Percentiles rank a stretch among this genome's conserved stretches.
These are phyloP conservation scores for Actinomucor elegans DNA, from an alignment of 371 early-diverging fungal species.

Conservation along the genomic window DNA sequence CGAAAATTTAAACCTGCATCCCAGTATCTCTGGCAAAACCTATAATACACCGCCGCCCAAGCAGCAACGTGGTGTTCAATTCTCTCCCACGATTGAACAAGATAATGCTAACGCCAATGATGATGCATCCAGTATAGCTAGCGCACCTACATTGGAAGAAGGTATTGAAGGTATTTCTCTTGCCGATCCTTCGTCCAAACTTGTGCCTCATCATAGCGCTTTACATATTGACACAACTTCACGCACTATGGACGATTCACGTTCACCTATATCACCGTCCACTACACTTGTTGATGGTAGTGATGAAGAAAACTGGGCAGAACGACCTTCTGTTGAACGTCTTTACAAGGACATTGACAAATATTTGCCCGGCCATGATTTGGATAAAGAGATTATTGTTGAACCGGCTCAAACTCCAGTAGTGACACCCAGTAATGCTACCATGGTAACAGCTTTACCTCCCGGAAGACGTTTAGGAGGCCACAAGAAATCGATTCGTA, in stretches of 20 bases:
- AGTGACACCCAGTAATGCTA: neutral
- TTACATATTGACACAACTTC: conserved; percentile 15
- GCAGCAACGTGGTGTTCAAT: conserved; percentile 9
- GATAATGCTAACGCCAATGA: neutral
- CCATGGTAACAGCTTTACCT: conserved; percentile 17
- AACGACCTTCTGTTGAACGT: conserved; percentile 72
- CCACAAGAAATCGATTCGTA: conserved; percentile 62
- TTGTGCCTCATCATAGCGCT: neutral
- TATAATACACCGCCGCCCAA: conserved; percentile 1
- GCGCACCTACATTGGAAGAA: conserved; percentile 12
- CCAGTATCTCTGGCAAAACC: conserved; percentile 22
- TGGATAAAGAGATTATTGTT: conserved; percentile 79
- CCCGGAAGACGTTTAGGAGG: conserved; percentile 34
- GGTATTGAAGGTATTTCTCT: conserved; percentile 5
- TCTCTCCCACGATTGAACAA: neutral
- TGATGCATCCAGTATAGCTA: conserved; percentile 1
- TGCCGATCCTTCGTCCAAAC: conserved; percentile 15
- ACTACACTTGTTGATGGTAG: neutral
- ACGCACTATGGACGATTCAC: neutral
- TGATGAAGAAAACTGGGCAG: conserved; percentile 58
- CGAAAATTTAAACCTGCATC: conserved; percentile 23
- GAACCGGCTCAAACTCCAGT: conserved; percentile 14
- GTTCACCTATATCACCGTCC: conserved; percentile 13
- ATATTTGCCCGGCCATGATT: conserved; percentile 79
- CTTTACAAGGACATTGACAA: conserved; percentile 74